A percentile compares a stretch with the other conserved stretches of the same genome.
Conservation (phyloP, 352 stramenopile genomes). For the Globisporangium sylvaticum region DNA sequence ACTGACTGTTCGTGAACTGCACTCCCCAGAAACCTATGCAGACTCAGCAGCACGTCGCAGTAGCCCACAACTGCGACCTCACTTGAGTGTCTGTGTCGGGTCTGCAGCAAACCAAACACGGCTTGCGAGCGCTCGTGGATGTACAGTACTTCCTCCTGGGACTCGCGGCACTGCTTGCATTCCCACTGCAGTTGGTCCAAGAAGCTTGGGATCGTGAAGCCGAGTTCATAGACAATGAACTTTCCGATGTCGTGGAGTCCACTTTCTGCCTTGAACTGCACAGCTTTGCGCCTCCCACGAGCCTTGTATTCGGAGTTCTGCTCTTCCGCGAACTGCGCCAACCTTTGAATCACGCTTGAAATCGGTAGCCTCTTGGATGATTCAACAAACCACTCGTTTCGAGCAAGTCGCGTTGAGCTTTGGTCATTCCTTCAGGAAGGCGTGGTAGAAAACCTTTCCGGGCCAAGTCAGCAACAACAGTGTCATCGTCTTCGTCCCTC, state of each 20-base stretch:
- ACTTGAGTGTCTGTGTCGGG: not conserved
- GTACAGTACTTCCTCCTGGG: not conserved
- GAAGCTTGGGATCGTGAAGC: not conserved
- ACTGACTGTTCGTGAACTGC: not conserved
- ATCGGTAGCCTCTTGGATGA: not conserved
- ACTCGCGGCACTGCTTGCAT: not conserved
- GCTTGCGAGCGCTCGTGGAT: not conserved
- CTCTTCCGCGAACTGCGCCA: not conserved
- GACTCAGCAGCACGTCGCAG: not conserved
- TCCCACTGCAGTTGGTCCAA: not conserved
- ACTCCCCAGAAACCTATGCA: not conserved
- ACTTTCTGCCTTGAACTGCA: not conserved
- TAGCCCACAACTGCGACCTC: not conserved
- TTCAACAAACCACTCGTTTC: not conserved
- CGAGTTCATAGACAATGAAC: not conserved
- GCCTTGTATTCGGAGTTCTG: not conserved
- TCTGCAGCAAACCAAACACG: not conserved
- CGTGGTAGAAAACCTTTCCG: not conserved
- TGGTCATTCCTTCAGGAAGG: not conserved
- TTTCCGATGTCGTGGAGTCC: not conserved
- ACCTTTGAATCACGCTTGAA: not conserved
- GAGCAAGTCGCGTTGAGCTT: not conserved
- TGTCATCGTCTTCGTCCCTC: not conserved
- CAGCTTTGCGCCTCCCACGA: not conserved
- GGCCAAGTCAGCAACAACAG: no score